phyloP scores from a whole-genome alignment of 2,329 filamentous ascomycete species.

The Ambrosiella cleistominuta region DNA sequence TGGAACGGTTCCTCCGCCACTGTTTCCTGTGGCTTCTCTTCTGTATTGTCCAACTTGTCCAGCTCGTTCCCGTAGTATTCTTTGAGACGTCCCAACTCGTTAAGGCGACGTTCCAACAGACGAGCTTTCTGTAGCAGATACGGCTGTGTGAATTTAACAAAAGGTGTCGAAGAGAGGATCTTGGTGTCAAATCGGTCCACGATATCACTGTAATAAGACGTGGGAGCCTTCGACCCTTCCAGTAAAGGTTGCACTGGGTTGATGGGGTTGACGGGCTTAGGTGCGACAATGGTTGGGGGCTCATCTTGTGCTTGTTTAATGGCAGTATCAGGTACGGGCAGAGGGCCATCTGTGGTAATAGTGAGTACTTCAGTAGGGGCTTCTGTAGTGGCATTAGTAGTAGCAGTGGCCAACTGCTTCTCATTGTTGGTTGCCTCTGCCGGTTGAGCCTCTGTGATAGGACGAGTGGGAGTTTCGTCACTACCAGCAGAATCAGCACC shows the following conservation, averaged over 20 bases:
- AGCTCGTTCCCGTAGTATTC: conserved; percentile 36
- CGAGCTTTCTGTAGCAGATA: conserved; percentile 84
- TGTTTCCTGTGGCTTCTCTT: conserved; percentile 38
- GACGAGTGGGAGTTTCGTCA: background rate
- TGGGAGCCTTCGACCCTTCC: conserved; percentile 31
- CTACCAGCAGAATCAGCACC: background rate
- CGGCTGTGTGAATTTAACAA: conserved; percentile 86
- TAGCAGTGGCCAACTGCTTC: no score
- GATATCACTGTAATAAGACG: conserved; percentile 89
- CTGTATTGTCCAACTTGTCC: conserved; percentile 16
- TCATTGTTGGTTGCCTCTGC: background rate
- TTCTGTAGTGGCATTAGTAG: background rate
- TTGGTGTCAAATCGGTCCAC: conserved; percentile 86
- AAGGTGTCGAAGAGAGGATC: conserved; percentile 84
- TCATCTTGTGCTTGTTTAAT: background rate
- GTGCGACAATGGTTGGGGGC: background rate
- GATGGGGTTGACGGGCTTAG: background rate
- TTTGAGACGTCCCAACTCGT: conserved; percentile 64
- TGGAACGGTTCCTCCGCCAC: conserved; percentile 65
- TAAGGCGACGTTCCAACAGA: conserved; percentile 71
- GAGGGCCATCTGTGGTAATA: background rate
- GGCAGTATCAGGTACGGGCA: background rate
- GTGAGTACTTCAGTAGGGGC: background rate
- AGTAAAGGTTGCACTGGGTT: background rate
- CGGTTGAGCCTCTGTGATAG: background rate